Evolutionary conservation across 371 early-diverging fungal genomes (phyloP).

Genomic region (Rhizomucor pusillus): DNA sequence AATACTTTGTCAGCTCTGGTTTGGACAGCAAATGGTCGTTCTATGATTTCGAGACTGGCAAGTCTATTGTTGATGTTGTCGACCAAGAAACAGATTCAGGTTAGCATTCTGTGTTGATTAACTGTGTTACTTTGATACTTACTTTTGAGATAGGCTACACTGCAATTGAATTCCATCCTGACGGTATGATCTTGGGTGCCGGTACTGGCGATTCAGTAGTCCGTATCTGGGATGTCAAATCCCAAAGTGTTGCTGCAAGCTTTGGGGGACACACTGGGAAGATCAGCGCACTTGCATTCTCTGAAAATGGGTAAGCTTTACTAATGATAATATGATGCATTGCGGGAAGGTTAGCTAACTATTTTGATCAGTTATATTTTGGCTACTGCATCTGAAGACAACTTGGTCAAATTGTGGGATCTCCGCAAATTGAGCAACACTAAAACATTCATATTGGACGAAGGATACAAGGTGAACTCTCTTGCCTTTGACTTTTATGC

Average conservation of each 20-base stretch:
- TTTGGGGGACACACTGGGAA: conserved; percentile 74
- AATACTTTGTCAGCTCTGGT: conserved; percentile 76
- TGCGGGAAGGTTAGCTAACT: neutral
- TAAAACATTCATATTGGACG: conserved; percentile 65
- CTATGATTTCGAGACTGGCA: conserved; percentile 68
- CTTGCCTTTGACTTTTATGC: conserved; percentile 82
- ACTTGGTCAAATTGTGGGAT: conserved; percentile 86
- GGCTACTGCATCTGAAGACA: conserved; percentile 71
- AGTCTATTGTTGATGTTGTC: conserved; percentile 51
- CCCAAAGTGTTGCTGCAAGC: conserved; percentile 66
- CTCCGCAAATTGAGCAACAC: conserved; percentile 80
- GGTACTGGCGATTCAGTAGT: conserved; percentile 75
- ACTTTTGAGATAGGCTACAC: conserved; percentile 50
- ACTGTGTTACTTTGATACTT: too few species aligned
- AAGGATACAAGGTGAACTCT: conserved; percentile 53
- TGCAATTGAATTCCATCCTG: conserved; percentile 86
- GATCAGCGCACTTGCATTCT: conserved; percentile 74
- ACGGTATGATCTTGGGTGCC: conserved; percentile 85
- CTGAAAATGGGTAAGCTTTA: conserved; percentile 73
- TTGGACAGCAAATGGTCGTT: conserved; percentile 82
- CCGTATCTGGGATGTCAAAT: conserved; percentile 85
- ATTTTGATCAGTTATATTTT: conserved; percentile 64
- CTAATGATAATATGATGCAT: neutral
- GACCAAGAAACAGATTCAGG: conserved; percentile 34
- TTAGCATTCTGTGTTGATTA: neutral